These are phyloP conservation scores for Erigeron philadelphicus DNA, from an alignment of 140 eudicot genomes.

Conservation along the genomic window DNA sequence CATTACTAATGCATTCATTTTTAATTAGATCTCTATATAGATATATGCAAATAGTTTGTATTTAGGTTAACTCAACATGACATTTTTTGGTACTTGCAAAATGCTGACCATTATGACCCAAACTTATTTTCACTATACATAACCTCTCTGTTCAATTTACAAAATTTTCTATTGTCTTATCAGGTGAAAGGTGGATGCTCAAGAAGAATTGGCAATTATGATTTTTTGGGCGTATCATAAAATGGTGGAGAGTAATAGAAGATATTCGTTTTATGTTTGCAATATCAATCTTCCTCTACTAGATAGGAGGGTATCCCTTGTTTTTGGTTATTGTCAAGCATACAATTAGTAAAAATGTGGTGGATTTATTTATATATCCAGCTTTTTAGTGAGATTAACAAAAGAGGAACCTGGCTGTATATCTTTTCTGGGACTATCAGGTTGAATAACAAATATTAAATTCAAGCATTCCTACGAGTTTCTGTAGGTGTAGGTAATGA, in stretches of 20 bases:
- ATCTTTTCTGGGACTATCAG: slow-evolving; percentile 22
- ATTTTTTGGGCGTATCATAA: background rate
- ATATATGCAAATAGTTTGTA: background rate
- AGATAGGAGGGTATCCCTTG: slow-evolving; percentile 20
- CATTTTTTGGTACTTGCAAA: background rate
- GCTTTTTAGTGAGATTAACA: slow-evolving; percentile 18
- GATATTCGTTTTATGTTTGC: slow-evolving; percentile 15
- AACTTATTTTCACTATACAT: background rate
- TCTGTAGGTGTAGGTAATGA: background rate
- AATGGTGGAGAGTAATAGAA: slow-evolving; percentile 5
- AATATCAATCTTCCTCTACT: slow-evolving; percentile 11
- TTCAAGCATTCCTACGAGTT: slow-evolving; percentile 6
- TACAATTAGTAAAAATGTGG: slow-evolving; percentile 19
- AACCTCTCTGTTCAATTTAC: background rate
- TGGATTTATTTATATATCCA: slow-evolving; percentile 15
- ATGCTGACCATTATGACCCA: background rate
- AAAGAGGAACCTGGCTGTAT: slow-evolving; percentile 26
- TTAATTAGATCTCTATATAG: too few relatives aligned
- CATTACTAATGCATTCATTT: background rate
- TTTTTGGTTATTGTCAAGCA: slow-evolving; percentile 21
- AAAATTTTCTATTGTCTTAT: background rate
- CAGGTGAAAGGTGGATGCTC: background rate
- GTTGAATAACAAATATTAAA: slow-evolving; percentile 17
- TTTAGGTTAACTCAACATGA: background rate
- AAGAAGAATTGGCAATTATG: background rate